A percentile compares a stretch with the other conserved stretches of the same genome.
phyloP scores from a whole-genome alignment of 1,139 yeast species.

The Debaryomyces singareniensis region DNA sequence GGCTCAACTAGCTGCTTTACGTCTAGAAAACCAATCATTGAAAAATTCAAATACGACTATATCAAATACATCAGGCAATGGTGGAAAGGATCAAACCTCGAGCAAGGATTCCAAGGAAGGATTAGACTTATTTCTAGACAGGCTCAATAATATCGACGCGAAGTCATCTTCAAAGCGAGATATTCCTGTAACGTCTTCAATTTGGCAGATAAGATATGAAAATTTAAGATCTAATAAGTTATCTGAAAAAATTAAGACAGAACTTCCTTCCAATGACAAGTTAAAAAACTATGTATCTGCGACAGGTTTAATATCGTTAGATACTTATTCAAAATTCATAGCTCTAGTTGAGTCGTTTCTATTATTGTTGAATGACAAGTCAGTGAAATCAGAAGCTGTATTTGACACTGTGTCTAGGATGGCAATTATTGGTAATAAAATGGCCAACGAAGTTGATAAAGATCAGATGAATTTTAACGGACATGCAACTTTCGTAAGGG shows the following conservation, averaged over 20 bases:
- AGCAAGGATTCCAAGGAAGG: constrained; percentile 10
- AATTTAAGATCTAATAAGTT: constrained; percentile 28
- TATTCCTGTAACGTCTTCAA: constrained; percentile 12
- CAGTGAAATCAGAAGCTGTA: constrained; percentile 33
- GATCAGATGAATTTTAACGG: constrained; percentile 29
- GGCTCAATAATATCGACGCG: constrained; percentile 13
- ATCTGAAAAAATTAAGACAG: constrained; percentile 16
- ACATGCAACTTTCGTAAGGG: constrained; percentile 44
- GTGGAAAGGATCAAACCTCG: neutral
- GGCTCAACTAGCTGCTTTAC: constrained; percentile 27
- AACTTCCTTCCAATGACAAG: constrained; percentile 14
- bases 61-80: neutral
- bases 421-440: constrained; percentile 43
- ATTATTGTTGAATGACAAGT: constrained; percentile 24
- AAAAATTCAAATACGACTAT: constrained; percentile 15
- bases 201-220: constrained; percentile 46
- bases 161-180: constrained; percentile 22
- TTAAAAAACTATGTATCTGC: constrained; percentile 27
- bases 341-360: constrained; percentile 42
- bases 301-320: constrained; percentile 40
- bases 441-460: constrained; percentile 39
- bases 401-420: constrained; percentile 53
- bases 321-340: constrained; percentile 39
- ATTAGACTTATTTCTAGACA: constrained; percentile 23
- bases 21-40: constrained; percentile 36